A percentile compares a stretch with the other conserved stretches of the same genome.
These are phyloP conservation scores for Alternaria longipes DNA, from an alignment of 2,329 filamentous ascomycete genomes.

Conservation along the genomic window DNA sequence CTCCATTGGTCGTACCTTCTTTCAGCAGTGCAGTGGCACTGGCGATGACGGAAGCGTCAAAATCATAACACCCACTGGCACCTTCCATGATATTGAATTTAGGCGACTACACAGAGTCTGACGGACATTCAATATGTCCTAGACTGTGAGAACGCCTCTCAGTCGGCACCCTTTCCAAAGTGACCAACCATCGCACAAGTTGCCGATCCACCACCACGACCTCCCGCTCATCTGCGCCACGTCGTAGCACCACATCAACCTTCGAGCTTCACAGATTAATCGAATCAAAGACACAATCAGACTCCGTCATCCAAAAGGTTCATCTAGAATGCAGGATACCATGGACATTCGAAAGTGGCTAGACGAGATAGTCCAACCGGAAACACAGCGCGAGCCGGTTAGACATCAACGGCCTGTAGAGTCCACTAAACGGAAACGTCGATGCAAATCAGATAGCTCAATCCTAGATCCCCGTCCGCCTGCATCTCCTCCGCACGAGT, in stretches of 20 bases:
- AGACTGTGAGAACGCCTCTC: background rate
- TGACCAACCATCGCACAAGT: slow-evolving; percentile 35
- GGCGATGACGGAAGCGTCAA: background rate
- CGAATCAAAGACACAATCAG: slow-evolving; percentile 15
- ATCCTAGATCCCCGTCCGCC: slow-evolving; percentile 39
- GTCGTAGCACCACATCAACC: slow-evolving; percentile 37
- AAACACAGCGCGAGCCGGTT: slow-evolving; percentile 36
- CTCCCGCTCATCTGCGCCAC: slow-evolving; percentile 25
- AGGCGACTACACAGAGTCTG: background rate
- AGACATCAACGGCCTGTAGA: slow-evolving; percentile 10
- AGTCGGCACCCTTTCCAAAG: slow-evolving; percentile 5
- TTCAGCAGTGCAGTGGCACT: slow-evolving; percentile 4
- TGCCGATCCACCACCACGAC: slow-evolving; percentile 22
- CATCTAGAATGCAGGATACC: slow-evolving; percentile 26
- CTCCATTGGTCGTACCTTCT: slow-evolving; percentile 14
- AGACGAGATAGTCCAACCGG: slow-evolving; percentile 51
- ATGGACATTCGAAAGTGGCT: slow-evolving; percentile 60
- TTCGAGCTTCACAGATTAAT: slow-evolving; percentile 13
- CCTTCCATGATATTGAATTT: background rate
- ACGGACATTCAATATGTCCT: background rate
- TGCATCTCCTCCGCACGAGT: slow-evolving; percentile 16
- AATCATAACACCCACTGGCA: background rate
- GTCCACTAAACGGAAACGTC: slow-evolving; percentile 31
- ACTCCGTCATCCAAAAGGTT: slow-evolving; percentile 29
- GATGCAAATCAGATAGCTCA: slow-evolving; percentile 53